These are phyloP conservation scores for Globisporangium apiculatum DNA, from an alignment of 352 stramenopile genomes.

Conservation along the genomic window DNA sequence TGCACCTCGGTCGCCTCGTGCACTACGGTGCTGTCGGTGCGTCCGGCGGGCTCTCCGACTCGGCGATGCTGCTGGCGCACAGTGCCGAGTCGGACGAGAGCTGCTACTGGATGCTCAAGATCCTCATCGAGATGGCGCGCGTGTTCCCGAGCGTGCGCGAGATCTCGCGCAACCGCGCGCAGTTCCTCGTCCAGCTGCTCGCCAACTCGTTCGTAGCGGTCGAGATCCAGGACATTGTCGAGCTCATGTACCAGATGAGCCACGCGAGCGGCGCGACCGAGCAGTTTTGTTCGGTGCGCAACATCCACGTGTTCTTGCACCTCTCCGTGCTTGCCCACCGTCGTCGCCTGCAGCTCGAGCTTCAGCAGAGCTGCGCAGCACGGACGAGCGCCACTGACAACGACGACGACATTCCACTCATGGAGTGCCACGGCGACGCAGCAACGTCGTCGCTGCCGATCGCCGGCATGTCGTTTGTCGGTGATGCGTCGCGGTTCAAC, in stretches of 20 bases:
- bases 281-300: slow-evolving; percentile 43
- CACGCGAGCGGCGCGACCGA: slow-evolving; percentile 26
- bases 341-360: slow-evolving; percentile 3
- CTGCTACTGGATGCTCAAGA: slow-evolving; percentile 56
- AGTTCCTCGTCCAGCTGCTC: slow-evolving; percentile 46
- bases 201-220: slow-evolving; percentile 37
- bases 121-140: slow-evolving; percentile 53
- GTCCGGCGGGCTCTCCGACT: slow-evolving; percentile 20
- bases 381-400: background rate
- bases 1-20: slow-evolving; percentile 37
- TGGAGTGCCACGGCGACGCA: slow-evolving; percentile 44
- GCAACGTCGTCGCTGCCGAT: slow-evolving; percentile 47
- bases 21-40: slow-evolving; percentile 25
- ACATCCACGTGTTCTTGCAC: slow-evolving; percentile 56
- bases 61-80: slow-evolving; percentile 1
- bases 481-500: slow-evolving; percentile 44
- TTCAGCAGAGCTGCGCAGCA: background rate
- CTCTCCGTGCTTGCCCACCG: slow-evolving; percentile 59
- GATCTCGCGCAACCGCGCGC: slow-evolving; percentile 33
- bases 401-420: slow-evolving; percentile 53
- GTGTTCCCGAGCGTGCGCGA: slow-evolving; percentile 49
- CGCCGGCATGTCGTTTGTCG: slow-evolving; percentile 51
- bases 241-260: slow-evolving; percentile 54
- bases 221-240: slow-evolving; percentile 60
- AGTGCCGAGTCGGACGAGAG: slow-evolving; percentile 28